Evolutionary conservation across 2,329 filamentous ascomycete genomes (phyloP), one percentile per base, ranked within the genome.

Genomic region (Ascochyta viciae-villosae): DNA sequence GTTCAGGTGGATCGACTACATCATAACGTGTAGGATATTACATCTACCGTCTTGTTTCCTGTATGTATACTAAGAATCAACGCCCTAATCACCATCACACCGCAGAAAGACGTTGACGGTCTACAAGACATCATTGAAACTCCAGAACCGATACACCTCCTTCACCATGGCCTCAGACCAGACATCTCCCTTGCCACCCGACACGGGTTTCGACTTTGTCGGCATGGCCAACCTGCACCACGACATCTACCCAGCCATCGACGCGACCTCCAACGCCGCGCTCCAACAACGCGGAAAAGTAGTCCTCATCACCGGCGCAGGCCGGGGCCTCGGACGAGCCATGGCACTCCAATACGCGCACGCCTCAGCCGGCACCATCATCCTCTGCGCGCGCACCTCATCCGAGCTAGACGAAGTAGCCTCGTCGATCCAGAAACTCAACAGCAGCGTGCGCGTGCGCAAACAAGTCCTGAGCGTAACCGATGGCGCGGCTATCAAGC

Each of bases 341-440:
- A 83, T 80, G 3, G 84, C 84, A 1, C 65, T 83, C n/a, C 80
- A 82, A 9, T 88, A 81, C 62, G 85, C 84, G 19, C 74, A 74
- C 61, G 84, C 85, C 4, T 82, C 82, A 4, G 81, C 80, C 27
- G 77, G 80, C 0, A 68, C 73, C 26, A 83, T 89, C 52, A 81
- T 80, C 15, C 74, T 88, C 19, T 80, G 75, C 6, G 85, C 84
- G 0, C 81, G 86, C 22, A 83, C 80, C 3, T 63, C 73, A n/a
- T 29, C 37, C 12, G 44, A 66, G 39, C 73, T 84, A 5, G 64
- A 73, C 5, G 70, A 74, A 0, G 66, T 81, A 0, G 69, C 68
- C 16, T 35, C 54, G 9, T 72, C 74, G 0, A 66, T 84, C 13
- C 62, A 64, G 5, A 70, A 66, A 6, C 77, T 81, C 3, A 70